phyloP scores from a whole-genome alignment of 192 early-diverging fungal genomes.

The Phycomyces nitens region DNA sequence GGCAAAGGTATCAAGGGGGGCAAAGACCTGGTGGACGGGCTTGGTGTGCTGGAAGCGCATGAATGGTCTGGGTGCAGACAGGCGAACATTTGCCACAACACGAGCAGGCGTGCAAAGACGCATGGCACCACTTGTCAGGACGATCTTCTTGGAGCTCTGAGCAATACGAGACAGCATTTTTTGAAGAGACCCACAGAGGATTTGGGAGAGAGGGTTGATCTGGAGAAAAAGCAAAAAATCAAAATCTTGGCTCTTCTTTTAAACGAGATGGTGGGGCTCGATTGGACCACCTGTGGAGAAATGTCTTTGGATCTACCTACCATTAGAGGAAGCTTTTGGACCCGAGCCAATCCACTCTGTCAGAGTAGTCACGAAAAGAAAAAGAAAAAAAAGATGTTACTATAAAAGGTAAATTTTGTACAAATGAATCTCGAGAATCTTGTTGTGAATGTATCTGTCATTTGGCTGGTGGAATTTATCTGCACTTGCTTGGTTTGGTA shows the following conservation, averaged over 20 bases:
- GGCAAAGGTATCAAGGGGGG: constrained; percentile 68
- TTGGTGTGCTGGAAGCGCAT: constrained; percentile 18
- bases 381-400: neutral
- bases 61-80: constrained; percentile 11
- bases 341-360: constrained; percentile 26
- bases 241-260: constrained; percentile 7
- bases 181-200: neutral
- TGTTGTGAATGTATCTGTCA: too few relatives aligned
- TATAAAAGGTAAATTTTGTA: too few relatives aligned
- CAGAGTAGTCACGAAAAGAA: constrained; percentile 23
- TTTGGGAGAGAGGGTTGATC: constrained; percentile 4
- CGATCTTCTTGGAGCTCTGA: constrained; percentile 3
- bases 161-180: constrained; percentile 19
- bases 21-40: constrained; percentile 35
- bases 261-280: neutral
- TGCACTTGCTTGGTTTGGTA: too few relatives aligned
- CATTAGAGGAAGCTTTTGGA: constrained; percentile 20
- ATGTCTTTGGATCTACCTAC: constrained; percentile 16
- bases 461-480: too few relatives aligned
- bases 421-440: too few relatives aligned
- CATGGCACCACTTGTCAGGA: neutral
- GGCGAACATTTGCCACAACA: constrained; percentile 7
- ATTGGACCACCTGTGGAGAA: constrained; percentile 8
- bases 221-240: neutral
- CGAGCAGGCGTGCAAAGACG: neutral